phyloP scores from a whole-genome alignment of 441 rosid species.

The Arabidopsis hybrid region DNA sequence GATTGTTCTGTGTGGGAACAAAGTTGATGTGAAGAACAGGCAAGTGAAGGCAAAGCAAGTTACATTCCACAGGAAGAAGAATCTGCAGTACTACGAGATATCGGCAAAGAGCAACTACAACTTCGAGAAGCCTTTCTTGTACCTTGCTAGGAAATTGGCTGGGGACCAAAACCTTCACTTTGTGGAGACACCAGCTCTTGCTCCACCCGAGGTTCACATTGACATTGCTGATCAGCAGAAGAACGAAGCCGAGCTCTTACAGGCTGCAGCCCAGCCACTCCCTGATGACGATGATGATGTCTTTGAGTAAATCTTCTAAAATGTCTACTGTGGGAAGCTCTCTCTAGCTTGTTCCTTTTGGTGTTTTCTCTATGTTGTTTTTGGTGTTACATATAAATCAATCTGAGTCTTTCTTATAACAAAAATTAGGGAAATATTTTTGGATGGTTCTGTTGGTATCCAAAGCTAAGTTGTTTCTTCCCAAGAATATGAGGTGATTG shows the following conservation, averaged over 20 bases:
- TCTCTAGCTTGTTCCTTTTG: not conserved
- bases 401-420: slow-evolving; percentile 14
- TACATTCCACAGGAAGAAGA: slow-evolving; percentile 88
- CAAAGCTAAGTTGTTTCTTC: not conserved
- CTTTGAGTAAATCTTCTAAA: slow-evolving; percentile 51
- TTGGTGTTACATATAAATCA: slow-evolving; percentile 26
- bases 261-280: slow-evolving; percentile 65
- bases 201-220: slow-evolving; percentile 75
- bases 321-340: not conserved
- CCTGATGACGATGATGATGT: slow-evolving; percentile 66
- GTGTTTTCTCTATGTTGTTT: not conserved
- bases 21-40: slow-evolving; percentile 89
- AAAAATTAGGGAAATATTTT: not conserved
- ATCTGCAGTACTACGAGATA: slow-evolving; percentile 80
- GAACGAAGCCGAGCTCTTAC: slow-evolving; percentile 66
- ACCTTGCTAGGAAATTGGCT: slow-evolving; percentile 89
- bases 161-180: slow-evolving; percentile 79
- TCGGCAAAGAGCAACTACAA: slow-evolving; percentile 93
- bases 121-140: slow-evolving; percentile 90
- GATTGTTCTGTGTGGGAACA: slow-evolving; percentile 81
- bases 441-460: slow-evolving; percentile 5
- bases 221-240: slow-evolving; percentile 67
- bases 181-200: slow-evolving; percentile 76
- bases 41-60: slow-evolving; percentile 97
- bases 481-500: slow-evolving; percentile 1